Percentiles rank a stretch among this genome's conserved stretches.
phyloP scores from a whole-genome alignment of 495 filamentous ascomycete genomes.

The Penicillium longicatenatum region DNA sequence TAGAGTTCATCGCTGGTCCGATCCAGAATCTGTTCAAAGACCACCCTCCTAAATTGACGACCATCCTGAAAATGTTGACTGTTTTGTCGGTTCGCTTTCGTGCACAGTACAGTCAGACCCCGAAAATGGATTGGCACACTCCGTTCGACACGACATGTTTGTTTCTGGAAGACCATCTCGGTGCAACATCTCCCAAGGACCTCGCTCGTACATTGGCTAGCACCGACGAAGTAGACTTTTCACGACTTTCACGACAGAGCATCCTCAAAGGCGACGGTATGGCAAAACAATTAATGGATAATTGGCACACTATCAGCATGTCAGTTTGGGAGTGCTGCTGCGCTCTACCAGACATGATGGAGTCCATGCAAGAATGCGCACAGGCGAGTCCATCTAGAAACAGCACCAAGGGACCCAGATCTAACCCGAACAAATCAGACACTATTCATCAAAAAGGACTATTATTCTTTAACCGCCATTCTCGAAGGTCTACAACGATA shows the following conservation, averaged over 20 bases:
- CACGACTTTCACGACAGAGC: slow-evolving; percentile 24
- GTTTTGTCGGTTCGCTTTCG: slow-evolving; percentile 39
- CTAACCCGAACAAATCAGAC: slow-evolving; percentile 22
- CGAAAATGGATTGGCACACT: slow-evolving; percentile 38
- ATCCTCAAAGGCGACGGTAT: slow-evolving; percentile 24
- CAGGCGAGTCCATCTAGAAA: slow-evolving; percentile 26
- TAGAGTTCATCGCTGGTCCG: slow-evolving; percentile 43
- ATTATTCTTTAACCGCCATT: slow-evolving; percentile 42
- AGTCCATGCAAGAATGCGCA: slow-evolving; percentile 38
- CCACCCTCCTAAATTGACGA: slow-evolving; percentile 30
- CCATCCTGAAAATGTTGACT: slow-evolving; percentile 39
- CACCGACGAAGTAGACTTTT: slow-evolving; percentile 33
- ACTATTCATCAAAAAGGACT: slow-evolving; percentile 31
- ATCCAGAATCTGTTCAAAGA: slow-evolving; percentile 41
- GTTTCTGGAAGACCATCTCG: slow-evolving; percentile 37
- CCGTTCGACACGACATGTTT: slow-evolving; percentile 34
- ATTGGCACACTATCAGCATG: slow-evolving; percentile 37
- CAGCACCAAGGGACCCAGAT: not conserved
- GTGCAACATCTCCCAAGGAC: slow-evolving; percentile 32
- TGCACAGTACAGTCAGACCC: slow-evolving; percentile 36
- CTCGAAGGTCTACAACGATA: slow-evolving; percentile 39
- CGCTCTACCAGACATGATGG: slow-evolving; percentile 37
- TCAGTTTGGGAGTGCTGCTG: slow-evolving; percentile 46
- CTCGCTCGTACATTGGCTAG: slow-evolving; percentile 34
- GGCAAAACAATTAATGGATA: slow-evolving; percentile 17